phyloP scores from a whole-genome alignment of 345 rosid genomes.

The Citropsis articulata region DNA sequence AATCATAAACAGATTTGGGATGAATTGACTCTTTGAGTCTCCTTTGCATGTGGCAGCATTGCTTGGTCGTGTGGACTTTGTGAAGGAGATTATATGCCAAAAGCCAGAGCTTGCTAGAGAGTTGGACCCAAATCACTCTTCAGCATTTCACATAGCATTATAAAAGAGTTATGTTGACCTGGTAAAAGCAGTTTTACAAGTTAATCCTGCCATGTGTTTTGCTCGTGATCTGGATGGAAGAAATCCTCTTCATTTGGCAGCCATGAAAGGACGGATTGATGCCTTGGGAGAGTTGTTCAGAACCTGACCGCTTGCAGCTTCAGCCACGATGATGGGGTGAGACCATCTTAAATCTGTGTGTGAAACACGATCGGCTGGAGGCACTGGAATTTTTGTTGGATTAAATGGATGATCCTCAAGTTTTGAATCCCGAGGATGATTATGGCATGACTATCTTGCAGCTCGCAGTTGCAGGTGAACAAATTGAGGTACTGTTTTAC shows the following conservation, averaged over 20 bases:
- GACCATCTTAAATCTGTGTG: slow-evolving; percentile 5
- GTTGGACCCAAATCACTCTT: rapidly evolving
- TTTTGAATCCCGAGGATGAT: slow-evolving; percentile 6
- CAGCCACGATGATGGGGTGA: neutral
- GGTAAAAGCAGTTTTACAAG: no score
- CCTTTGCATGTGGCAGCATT: no score
- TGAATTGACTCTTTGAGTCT: no score
- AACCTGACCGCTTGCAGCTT: neutral
- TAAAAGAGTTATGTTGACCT: rapidly evolving
- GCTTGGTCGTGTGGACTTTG: no score
- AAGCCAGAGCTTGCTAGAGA: neutral
- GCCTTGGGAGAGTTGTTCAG: no score
- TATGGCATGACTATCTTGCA: slow-evolving; percentile 7
- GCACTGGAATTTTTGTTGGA: slow-evolving; percentile 1
- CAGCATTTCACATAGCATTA: no score
- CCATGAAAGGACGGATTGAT: no score
- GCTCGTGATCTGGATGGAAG: no score
- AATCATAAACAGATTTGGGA: rapidly evolving
- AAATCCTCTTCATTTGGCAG: no score
- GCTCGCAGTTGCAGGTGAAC: neutral
- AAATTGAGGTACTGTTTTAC: slow-evolving; percentile 5
- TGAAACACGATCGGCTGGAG: neutral
- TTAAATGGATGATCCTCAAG: neutral
- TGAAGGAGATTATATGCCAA: no score
- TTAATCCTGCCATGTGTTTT: no score